These are phyloP conservation scores for Kwoniella shivajii DNA, from an alignment of 1,284 basidiomycete species.

Conservation along the genomic window DNA sequence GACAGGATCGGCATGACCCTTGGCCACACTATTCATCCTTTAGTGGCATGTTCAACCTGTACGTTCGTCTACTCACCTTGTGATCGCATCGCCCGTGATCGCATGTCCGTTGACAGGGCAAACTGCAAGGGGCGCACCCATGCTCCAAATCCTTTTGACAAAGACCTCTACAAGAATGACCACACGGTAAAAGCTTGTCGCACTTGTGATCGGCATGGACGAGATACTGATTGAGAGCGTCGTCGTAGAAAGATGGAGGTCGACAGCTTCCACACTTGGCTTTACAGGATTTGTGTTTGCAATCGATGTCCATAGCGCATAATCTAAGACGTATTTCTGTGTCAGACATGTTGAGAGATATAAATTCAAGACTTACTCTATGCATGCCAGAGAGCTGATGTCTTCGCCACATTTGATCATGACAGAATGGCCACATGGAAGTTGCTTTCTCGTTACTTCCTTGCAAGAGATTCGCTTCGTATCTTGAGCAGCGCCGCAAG, in stretches of 20 bases:
- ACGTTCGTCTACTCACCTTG: neutral
- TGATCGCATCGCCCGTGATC: neutral
- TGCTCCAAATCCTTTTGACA: neutral
- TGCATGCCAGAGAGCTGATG: neutral
- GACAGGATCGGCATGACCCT: slow-evolving; percentile 9
- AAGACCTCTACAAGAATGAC: neutral
- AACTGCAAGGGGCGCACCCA: neutral
- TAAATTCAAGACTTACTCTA: neutral
- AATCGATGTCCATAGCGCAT: neutral
- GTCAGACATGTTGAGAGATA: neutral
- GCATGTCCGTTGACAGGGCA: neutral
- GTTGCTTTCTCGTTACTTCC: neutral
- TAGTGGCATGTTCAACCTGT: neutral
- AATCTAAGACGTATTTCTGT: neutral
- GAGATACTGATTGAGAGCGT: neutral
- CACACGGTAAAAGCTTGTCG: neutral
- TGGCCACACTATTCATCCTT: neutral
- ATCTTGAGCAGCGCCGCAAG: neutral
- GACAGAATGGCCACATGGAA: neutral
- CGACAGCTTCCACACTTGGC: neutral
- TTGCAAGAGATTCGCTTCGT: neutral
- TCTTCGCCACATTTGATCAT: neutral
- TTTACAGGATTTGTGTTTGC: neutral
- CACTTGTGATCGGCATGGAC: neutral
- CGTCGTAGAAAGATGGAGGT: neutral